Conservation (phyloP, 345 rosid species). For the Boechera retrofracta region DNA sequence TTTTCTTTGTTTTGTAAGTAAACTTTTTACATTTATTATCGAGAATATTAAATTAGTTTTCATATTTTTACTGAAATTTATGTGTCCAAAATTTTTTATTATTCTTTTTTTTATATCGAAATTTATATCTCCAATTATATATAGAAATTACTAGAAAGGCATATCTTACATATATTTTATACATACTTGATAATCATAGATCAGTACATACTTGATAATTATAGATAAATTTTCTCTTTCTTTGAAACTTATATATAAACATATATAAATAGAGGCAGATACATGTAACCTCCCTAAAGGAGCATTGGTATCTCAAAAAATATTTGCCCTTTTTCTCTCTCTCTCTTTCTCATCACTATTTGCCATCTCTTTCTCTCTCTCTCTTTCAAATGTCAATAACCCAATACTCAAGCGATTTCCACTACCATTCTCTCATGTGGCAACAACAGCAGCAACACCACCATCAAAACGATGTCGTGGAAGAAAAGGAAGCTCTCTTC, state of each 20-base stretch:
- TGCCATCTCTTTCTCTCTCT: slow-evolving; percentile 37
- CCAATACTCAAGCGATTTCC: slow-evolving; percentile 53
- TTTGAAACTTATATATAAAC: slow-evolving; percentile 14
- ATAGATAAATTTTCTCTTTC: slow-evolving; percentile 21
- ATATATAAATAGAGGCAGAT: slow-evolving; percentile 41
- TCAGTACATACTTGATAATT: neutral
- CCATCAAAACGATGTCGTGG: slow-evolving; percentile 44
- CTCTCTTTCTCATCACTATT: slow-evolving; percentile 50
- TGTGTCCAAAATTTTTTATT: neutral
- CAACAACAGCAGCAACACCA: slow-evolving; percentile 47
- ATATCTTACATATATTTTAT: neutral
- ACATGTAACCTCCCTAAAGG: slow-evolving; percentile 38
- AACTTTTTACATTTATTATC: slow-evolving; percentile 34
- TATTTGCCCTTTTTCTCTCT: slow-evolving; percentile 29
- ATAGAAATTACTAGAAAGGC: slow-evolving; percentile 17
- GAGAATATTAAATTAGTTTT: neutral
- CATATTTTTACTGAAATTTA: neutral
- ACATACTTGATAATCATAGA: neutral
- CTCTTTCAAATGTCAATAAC: slow-evolving; percentile 53
- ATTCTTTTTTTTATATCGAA: neutral
- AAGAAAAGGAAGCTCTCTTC: slow-evolving; percentile 64
- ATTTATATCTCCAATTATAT: neutral
- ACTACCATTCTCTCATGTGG: slow-evolving; percentile 53
- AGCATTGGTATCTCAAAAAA: slow-evolving; percentile 36
- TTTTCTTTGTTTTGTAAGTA: neutral